Evolutionary conservation across 495 filamentous ascomycete genomes (phyloP), one percentile per base, ranked within the genome.

Genomic region (Penicillium tannophilum): DNA sequence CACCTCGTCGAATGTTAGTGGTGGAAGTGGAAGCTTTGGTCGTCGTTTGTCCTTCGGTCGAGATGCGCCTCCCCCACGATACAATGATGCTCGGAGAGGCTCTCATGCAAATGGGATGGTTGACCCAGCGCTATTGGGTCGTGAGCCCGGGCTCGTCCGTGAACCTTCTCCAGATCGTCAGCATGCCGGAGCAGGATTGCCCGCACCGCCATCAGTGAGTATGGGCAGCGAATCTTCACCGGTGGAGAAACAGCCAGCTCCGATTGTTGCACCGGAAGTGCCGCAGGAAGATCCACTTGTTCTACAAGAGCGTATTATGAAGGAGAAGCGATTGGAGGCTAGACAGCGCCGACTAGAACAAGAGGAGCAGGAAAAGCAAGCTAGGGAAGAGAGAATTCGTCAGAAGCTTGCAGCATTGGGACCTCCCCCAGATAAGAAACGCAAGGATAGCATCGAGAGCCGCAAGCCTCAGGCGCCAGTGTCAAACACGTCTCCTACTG

Each of bases 1-100:
- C 46, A 88, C 89, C 51, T 97, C 93, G n/a, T 97, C 93, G 2
- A 97, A 92, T 66, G 89, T 96, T 30, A 97, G 93, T 69, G 93
- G 92, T 31, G 91, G 91, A 56, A 97, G 92, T 72, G 90, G 89
- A 44, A 82, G 80, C 47, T 84, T 84, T 65, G 82, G 80, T 54
- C 79, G 84, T 58, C 78, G 84, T 19, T 79, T 79, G 72, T 88
- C 85, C 8, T 76, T 84, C 59, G 74, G 79, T 49, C 76, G 75
- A 36, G 64, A 70, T 41, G 84, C 86, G 56, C 58, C 71, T 11
- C 70, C 74, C n/a, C 71, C 76, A 50, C 69, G 77, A 63, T 64
- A 72, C 24, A 73, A 79, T 55, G 81, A 84, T 31, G 67, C 41
- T 36, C 65, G 82, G 58, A 67, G 82, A 56, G 75, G 70, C 28